Conservation (phyloP, 108 stramenopile species). For the Cylindrotheca closterium region DNA sequence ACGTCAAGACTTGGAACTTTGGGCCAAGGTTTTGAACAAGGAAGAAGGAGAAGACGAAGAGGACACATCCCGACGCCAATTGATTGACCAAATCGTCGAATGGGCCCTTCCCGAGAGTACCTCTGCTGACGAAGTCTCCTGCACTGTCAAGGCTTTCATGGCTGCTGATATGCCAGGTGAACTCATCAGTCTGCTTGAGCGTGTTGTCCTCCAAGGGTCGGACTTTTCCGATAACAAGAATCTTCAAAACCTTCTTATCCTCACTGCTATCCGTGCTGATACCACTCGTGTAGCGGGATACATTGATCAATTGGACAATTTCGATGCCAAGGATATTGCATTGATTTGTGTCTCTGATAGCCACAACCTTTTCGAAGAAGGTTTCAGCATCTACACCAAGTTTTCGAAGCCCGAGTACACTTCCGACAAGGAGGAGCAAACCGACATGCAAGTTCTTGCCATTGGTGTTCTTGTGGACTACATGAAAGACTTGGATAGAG, state of each 20-base stretch:
- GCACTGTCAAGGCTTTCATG: constrained; percentile 99
- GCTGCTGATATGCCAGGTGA: constrained; percentile 98
- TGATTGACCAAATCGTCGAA: constrained; percentile 99
- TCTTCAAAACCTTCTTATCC: constrained; percentile 99
- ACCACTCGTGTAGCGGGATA: constrained; percentile 95
- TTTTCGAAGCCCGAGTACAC: constrained; percentile 92
- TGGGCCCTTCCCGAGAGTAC: constrained; percentile 99
- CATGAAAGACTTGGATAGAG: constrained; percentile 97
- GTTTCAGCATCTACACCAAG: constrained; percentile 97
- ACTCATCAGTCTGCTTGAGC: constrained; percentile 97
- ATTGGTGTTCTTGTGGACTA: constrained; percentile 97
- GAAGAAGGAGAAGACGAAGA: constrained; percentile 74
- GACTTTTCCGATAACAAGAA: constrained; percentile 99
- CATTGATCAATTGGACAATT: constrained; percentile 99
- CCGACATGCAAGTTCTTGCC: constrained; percentile 95
- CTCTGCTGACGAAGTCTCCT: constrained; percentile 98
- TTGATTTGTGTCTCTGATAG: constrained; percentile 97
- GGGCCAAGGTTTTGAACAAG: constrained; percentile 93
- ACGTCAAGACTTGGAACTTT: constrained; percentile 96
- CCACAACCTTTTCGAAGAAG: constrained; percentile 99
- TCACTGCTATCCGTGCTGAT: constrained; percentile 98
- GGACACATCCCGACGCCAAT: constrained; percentile 85
- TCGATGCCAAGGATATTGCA: constrained; percentile 99
- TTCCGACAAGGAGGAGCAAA: constrained; percentile 87
- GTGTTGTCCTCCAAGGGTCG: constrained; percentile 98